A percentile compares a stretch with the other conserved stretches of the same genome.
These are phyloP conservation scores for Pyropia yezoensis DNA, from an alignment of 23 red algal genomes.

Conservation along the genomic window DNA sequence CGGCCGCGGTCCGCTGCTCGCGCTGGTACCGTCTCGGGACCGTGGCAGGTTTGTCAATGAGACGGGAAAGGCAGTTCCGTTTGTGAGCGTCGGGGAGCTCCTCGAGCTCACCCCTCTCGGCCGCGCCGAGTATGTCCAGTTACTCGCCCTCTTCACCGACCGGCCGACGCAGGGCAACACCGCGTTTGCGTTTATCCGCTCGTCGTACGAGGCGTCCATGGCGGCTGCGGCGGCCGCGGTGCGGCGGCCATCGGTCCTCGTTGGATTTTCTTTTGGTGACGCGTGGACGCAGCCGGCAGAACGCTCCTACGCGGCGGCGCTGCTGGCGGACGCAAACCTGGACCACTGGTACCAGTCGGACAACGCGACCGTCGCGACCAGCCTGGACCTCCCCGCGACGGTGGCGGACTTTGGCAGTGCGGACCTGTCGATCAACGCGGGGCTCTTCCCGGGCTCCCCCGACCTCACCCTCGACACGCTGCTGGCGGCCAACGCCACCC, in stretches of 20 bases:
- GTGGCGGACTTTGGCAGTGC: slow-evolving; percentile 13
- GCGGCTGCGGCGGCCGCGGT: background rate
- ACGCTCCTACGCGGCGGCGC: background rate
- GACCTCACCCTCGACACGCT: slow-evolving; percentile 1
- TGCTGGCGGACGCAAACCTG: slow-evolving; percentile 1
- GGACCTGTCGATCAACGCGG: slow-evolving; percentile 9
- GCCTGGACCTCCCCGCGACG: background rate
- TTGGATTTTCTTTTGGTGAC: background rate
- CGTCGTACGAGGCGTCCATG: background rate
- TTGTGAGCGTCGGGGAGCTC: background rate
- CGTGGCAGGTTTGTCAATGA: too few relatives aligned
- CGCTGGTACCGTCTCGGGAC: too few relatives aligned
- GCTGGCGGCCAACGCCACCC: background rate
- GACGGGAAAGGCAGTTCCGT: too few relatives aligned
- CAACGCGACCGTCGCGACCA: background rate
- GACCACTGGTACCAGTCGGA: slow-evolving; percentile 2
- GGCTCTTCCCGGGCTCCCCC: background rate
- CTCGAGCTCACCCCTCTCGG: background rate
- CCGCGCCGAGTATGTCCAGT: background rate
- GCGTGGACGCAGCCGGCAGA: background rate
- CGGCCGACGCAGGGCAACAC: background rate
- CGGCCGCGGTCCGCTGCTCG: too few relatives aligned
- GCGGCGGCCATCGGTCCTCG: too few relatives aligned
- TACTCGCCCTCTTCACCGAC: background rate
- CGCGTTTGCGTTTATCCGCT: background rate